Conservation (phyloP, 441 rosid genomes). For the Erodium texanum region DNA sequence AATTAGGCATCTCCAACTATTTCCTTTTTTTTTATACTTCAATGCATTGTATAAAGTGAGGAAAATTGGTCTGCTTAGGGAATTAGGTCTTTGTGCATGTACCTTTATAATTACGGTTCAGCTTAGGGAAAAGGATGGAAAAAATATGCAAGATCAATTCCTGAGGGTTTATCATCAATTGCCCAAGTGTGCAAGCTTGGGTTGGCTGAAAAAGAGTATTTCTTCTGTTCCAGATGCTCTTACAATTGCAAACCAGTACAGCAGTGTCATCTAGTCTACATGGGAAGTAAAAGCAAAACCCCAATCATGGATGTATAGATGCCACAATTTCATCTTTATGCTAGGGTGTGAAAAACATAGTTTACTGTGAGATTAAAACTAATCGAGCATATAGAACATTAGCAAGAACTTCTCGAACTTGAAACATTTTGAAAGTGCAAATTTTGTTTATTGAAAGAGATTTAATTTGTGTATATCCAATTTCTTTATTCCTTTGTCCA, state of each 20-base stretch:
- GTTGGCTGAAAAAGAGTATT: background rate
- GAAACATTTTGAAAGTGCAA: background rate
- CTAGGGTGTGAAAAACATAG: background rate
- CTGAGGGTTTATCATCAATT: background rate
- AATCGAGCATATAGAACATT: background rate
- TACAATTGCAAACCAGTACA: background rate
- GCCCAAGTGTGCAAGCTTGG: conserved; percentile 1
- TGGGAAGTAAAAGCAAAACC: background rate
- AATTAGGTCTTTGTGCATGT: too few species aligned
- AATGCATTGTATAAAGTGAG: too few species aligned
- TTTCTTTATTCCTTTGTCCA: background rate
- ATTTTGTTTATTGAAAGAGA: background rate
- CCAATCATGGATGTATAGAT: background rate
- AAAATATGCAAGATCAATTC: background rate
- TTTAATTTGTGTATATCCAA: background rate
- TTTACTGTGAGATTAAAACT: background rate
- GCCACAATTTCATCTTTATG: background rate
- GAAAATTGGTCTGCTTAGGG: too few species aligned
- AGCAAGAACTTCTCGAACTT: background rate
- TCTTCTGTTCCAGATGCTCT: background rate
- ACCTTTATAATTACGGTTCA: too few species aligned
- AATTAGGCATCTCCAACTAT: too few species aligned
- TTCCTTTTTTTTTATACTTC: too few species aligned
- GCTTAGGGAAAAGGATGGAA: background rate
- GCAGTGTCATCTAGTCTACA: too few species aligned